Evolutionary conservation across 2,329 filamentous ascomycete genomes (phyloP).

Genomic region (Leptographium lundbergii): DNA sequence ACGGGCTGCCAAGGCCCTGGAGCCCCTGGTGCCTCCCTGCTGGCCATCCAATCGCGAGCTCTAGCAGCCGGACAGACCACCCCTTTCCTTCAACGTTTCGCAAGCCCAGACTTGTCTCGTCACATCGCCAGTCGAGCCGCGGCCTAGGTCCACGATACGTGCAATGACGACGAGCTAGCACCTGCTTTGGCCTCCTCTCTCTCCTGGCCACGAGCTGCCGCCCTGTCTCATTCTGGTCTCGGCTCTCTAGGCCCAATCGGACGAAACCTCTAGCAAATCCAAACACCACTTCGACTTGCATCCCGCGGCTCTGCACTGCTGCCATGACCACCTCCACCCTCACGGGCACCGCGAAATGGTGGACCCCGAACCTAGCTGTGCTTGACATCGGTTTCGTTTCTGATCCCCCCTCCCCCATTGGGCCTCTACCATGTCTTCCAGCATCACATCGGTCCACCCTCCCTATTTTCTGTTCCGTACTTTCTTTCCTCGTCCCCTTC

Average conservation of each 20-base stretch:
- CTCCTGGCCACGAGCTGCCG: background rate
- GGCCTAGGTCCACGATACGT: background rate
- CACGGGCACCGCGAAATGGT: background rate
- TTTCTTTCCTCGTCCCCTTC: background rate
- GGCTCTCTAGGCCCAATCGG: background rate
- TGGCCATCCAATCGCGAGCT: background rate
- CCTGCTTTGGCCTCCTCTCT: background rate
- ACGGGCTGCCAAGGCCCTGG: background rate
- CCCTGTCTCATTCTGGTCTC: background rate
- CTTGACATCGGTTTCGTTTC: background rate
- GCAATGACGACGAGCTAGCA: background rate
- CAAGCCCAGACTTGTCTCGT: constrained; percentile 12
- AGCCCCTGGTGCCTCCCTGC: background rate
- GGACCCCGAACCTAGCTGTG: background rate
- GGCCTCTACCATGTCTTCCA: background rate
- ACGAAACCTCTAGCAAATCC: background rate
- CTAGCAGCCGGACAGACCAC: constrained; percentile 1
- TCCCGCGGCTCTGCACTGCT: background rate
- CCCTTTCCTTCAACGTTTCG: background rate
- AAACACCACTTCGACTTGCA: background rate
- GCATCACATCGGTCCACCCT: background rate
- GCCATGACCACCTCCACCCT: background rate
- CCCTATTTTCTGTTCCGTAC: background rate
- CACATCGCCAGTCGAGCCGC: constrained; percentile 15
- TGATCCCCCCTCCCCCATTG: background rate